Conservation (phyloP, 2,329 filamentous ascomycete species). For the Dendryphion nanum region DNA sequence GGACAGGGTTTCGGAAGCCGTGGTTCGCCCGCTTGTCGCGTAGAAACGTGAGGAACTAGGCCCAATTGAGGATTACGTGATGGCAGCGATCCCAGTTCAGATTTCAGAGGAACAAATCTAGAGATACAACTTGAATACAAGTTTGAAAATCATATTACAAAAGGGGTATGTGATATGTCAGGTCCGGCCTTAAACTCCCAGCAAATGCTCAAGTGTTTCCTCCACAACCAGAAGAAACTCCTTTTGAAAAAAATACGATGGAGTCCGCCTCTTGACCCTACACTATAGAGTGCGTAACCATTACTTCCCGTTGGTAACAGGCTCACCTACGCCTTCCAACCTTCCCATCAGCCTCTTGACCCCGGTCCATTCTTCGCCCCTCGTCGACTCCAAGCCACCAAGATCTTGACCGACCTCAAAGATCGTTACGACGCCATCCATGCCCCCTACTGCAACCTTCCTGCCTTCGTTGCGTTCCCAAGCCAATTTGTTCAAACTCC, state of each 20-base stretch:
- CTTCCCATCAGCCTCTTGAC: constrained; percentile 86
- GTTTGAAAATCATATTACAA: not conserved
- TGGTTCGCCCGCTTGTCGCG: too few species aligned
- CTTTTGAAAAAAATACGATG: not conserved
- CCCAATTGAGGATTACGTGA: too few species aligned
- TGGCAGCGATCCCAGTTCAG: too few species aligned
- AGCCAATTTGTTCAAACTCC: constrained; percentile 88
- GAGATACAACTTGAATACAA: not conserved
- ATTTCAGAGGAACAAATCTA: not conserved
- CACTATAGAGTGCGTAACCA: too few species aligned
- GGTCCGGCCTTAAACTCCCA: not conserved
- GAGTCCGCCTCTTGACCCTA: not conserved
- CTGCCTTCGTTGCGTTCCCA: constrained; percentile 92
- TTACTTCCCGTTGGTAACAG: not conserved
- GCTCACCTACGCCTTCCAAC: constrained; percentile 54
- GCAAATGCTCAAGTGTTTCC: not conserved
- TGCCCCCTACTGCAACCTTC: constrained; percentile 82
- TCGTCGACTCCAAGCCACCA: constrained; percentile 82
- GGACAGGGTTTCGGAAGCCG: too few species aligned
- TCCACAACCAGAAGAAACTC: not conserved
- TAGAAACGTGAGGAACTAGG: too few species aligned
- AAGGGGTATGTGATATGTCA: not conserved
- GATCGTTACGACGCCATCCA: constrained; percentile 85
- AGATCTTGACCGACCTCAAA: constrained; percentile 86
- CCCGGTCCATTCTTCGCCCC: constrained; percentile 86